phyloP scores from a whole-genome alignment of 352 stramenopile species.

The Phytophthora litchii region DNA sequence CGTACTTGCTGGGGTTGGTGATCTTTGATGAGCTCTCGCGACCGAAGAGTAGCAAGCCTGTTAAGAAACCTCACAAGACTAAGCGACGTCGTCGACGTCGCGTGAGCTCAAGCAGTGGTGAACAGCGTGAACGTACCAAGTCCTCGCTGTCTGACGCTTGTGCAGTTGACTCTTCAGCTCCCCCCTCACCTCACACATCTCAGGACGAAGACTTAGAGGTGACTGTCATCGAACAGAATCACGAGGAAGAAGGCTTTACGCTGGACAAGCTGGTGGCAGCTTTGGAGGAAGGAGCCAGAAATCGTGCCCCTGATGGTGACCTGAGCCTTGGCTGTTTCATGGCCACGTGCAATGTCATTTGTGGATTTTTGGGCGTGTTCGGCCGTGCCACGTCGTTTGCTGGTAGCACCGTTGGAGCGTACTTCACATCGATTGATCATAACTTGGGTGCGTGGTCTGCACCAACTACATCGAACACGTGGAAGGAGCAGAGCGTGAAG shows the following conservation, averaged over 20 bases:
- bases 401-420: conserved; percentile 72
- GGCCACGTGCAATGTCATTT: conserved; percentile 62
- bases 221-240: conserved; percentile 45
- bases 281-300: conserved; percentile 39
- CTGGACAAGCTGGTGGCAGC: conserved; percentile 57
- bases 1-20: conserved; percentile 57
- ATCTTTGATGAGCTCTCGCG: conserved; percentile 56
- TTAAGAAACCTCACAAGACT: conserved; percentile 11
- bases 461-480: conserved; percentile 32
- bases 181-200: conserved; percentile 33
- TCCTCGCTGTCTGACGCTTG: conserved; percentile 30
- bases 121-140: conserved; percentile 23
- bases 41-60: conserved; percentile 22
- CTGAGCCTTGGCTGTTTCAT: conserved; percentile 63
- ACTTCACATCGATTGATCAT: conserved; percentile 71
- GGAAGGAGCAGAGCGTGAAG: conserved; percentile 64
- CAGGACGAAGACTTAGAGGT: conserved; percentile 70
- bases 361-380: conserved; percentile 77
- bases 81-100: conserved; percentile 26
- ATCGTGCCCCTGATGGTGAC: conserved; percentile 38
- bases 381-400: conserved; percentile 83
- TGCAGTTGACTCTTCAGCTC: conserved; percentile 21
- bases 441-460: conserved; percentile 62
- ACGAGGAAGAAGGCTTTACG: conserved; percentile 39
- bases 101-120: conserved; percentile 13